A percentile compares a stretch with the other conserved stretches of the same genome.
phyloP scores from a whole-genome alignment of 1,139 yeast species.

The Candida labiduridarum region DNA sequence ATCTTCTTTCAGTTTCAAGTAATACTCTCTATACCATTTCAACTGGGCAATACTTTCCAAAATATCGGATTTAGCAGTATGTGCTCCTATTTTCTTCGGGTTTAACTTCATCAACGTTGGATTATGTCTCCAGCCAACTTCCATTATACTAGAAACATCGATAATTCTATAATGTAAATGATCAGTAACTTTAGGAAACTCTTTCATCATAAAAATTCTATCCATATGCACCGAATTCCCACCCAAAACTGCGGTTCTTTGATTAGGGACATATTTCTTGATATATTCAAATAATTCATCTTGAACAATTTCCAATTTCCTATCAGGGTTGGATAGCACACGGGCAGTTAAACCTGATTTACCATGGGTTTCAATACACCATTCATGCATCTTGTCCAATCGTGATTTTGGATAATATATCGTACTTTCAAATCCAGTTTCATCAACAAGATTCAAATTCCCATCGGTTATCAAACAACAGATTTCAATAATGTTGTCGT shows the following conservation, averaged over 20 bases:
- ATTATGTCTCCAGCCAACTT: slow-evolving; percentile 77
- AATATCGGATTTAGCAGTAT: slow-evolving; percentile 88
- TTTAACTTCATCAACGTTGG: slow-evolving; percentile 54
- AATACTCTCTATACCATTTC: slow-evolving; percentile 73
- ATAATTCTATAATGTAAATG: slow-evolving; percentile 81
- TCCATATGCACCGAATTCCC: slow-evolving; percentile 96
- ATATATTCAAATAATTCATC: slow-evolving; percentile 64
- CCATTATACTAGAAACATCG: slow-evolving; percentile 86
- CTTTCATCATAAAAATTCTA: slow-evolving; percentile 77
- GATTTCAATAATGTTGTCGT: slow-evolving; percentile 79
- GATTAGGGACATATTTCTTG: slow-evolving; percentile 53
- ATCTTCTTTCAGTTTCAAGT: slow-evolving; percentile 41
- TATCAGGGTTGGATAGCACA: slow-evolving; percentile 56
- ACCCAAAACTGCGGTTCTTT: slow-evolving; percentile 67
- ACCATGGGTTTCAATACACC: slow-evolving; percentile 86
- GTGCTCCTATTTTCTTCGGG: slow-evolving; percentile 69
- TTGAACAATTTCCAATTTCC: slow-evolving; percentile 63
- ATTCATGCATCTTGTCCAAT: slow-evolving; percentile 75
- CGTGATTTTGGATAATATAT: slow-evolving; percentile 68
- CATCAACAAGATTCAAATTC: slow-evolving; percentile 66
- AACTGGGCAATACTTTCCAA: slow-evolving; percentile 85
- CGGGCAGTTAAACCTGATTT: slow-evolving; percentile 75
- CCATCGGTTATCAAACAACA: slow-evolving; percentile 91
- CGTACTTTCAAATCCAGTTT: slow-evolving; percentile 76
- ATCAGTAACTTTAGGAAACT: slow-evolving; percentile 75